These are phyloP conservation scores for Alternaria longipes DNA, from an alignment of 2,329 filamentous ascomycete genomes.

Conservation along the genomic window DNA sequence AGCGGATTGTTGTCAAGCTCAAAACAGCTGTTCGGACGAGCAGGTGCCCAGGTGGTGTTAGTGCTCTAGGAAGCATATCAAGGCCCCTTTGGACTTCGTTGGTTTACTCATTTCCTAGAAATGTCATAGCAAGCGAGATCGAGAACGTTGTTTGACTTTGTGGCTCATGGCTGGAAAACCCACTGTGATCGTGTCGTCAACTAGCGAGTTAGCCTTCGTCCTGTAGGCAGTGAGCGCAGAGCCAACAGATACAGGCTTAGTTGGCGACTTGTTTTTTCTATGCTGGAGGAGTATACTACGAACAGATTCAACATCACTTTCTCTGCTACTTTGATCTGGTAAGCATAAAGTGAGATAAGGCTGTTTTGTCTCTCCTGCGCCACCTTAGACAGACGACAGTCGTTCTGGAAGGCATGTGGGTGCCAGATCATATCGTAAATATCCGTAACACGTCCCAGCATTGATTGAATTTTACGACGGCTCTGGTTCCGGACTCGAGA, in stretches of 20 bases:
- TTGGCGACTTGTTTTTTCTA: background rate
- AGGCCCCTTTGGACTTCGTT: background rate
- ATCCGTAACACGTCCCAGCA: background rate
- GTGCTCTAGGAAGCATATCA: too few species aligned
- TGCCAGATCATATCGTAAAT: background rate
- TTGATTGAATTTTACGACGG: background rate
- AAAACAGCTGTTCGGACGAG: background rate
- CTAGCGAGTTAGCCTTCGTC: background rate
- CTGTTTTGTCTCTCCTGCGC: background rate
- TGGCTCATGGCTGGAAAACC: background rate
- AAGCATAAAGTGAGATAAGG: background rate
- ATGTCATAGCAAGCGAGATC: background rate
- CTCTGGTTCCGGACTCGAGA: background rate
- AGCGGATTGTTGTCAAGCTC: background rate
- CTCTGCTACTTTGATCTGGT: background rate
- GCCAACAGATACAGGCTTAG: background rate
- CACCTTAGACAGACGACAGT: background rate
- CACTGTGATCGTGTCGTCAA: too few species aligned
- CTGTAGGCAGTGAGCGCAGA: background rate
- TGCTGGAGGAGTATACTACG: background rate
- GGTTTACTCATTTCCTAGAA: background rate
- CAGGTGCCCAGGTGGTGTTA: too few species aligned
- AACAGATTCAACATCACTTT: background rate
- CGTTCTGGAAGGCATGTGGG: background rate
- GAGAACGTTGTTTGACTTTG: background rate